phyloP scores from a whole-genome alignment of 192 early-diverging fungal genomes.

The Rhizophagus clarus region DNA sequence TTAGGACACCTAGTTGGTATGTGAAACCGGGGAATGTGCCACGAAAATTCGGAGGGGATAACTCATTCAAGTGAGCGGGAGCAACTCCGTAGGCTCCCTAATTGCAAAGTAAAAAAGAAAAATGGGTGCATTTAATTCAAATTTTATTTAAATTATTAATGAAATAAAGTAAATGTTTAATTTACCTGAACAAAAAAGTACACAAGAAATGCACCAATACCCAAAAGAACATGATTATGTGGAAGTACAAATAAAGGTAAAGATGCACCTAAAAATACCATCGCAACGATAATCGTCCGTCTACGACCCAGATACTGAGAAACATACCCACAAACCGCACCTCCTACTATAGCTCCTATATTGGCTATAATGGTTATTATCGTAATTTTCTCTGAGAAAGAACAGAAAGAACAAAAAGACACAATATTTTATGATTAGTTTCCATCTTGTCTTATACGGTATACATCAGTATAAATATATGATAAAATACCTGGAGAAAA shows the following conservation, averaged over 20 bases:
- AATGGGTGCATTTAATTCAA: not conserved
- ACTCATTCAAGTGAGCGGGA: conserved; percentile 69
- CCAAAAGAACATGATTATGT: conserved; percentile 36
- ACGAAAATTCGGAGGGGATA: conserved; percentile 68
- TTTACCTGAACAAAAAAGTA: conserved; percentile 62
- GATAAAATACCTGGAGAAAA: not conserved
- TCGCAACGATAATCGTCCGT: conserved; percentile 54
- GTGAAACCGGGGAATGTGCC: conserved; percentile 69
- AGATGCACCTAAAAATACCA: conserved; percentile 58
- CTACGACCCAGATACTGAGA: conserved; percentile 70
- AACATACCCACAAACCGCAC: conserved; percentile 66
- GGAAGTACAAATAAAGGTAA: conserved; percentile 68
- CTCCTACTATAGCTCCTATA: conserved; percentile 69
- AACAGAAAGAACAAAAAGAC: too few species aligned
- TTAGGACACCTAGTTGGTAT: conserved; percentile 74
- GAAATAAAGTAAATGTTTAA: not conserved
- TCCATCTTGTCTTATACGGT: too few species aligned
- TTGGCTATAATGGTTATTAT: conserved; percentile 63
- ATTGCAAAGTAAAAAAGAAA: too few species aligned
- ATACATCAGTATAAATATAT: too few species aligned
- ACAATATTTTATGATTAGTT: too few species aligned
- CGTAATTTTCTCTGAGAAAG: conserved; percentile 43
- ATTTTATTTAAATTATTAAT: too few species aligned
- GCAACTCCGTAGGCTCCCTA: conserved; percentile 54
- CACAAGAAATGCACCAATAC: conserved; percentile 48